Evolutionary conservation across 163 green algal genomes (phyloP).

Genomic region (Prototheca cutis): DNA sequence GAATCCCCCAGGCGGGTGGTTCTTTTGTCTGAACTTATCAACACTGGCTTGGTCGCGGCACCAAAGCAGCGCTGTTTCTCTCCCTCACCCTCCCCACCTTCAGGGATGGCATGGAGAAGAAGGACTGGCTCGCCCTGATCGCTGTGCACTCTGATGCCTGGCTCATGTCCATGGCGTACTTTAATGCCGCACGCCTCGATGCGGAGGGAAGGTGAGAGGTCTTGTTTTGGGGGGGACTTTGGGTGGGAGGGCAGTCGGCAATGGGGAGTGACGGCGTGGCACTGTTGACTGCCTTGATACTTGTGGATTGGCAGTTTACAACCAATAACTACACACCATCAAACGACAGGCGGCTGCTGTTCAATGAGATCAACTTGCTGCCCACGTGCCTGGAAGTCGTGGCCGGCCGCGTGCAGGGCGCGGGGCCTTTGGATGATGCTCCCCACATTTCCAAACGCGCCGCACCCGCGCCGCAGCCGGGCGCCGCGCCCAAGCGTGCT

Average conservation of each 20-base stretch:
- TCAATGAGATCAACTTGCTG: constrained; percentile 77
- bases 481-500: background rate
- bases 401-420: constrained; percentile 22
- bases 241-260: too few species aligned
- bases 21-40: too few species aligned
- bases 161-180: constrained; percentile 90
- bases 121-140: constrained; percentile 89
- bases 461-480: background rate
- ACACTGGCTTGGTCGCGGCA: too few species aligned
- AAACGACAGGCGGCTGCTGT: constrained; percentile 45
- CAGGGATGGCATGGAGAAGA: constrained; percentile 30
- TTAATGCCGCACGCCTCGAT: constrained; percentile 87
- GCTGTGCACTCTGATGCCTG: constrained; percentile 92
- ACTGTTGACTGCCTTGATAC: too few species aligned
- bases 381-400: constrained; percentile 81
- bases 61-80: too few species aligned
- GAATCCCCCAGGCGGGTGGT: too few species aligned
- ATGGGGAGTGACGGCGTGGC: too few species aligned
- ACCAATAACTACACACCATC: too few species aligned
- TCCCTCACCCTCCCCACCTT: background rate
- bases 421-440: background rate
- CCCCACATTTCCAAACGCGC: constrained; percentile 10
- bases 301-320: too few species aligned
- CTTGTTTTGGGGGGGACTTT: too few species aligned
- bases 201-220: constrained; percentile 48